Conservation (phyloP, 371 early-diverging fungal genomes). For the Amoeboradix gromovi region DNA sequence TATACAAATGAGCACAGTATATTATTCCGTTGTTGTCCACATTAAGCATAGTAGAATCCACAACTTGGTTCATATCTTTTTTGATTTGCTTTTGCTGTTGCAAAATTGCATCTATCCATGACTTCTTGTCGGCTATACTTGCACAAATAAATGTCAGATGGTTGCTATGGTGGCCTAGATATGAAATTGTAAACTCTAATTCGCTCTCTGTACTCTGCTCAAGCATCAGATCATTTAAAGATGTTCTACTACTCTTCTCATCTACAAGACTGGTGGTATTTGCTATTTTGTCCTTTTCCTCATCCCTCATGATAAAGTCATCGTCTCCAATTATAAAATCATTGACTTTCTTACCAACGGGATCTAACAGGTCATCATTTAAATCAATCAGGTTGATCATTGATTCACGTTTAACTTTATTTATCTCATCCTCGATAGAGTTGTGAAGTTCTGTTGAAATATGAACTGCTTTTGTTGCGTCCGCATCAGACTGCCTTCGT, state of each 20-base stretch:
- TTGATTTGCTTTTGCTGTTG: slow-evolving; percentile 24
- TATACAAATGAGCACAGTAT: slow-evolving; percentile 33
- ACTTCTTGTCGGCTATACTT: slow-evolving; percentile 34
- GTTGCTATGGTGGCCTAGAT: not conserved
- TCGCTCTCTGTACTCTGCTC: not conserved
- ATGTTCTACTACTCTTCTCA: not conserved
- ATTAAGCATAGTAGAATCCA: slow-evolving; percentile 12
- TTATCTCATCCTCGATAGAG: too few relatives aligned
- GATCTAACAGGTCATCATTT: too few relatives aligned
- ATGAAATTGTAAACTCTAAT: not conserved
- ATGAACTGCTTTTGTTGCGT: too few relatives aligned
- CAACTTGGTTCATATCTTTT: slow-evolving; percentile 26
- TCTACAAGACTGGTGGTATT: not conserved
- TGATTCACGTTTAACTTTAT: too few relatives aligned
- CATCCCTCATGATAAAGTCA: not conserved
- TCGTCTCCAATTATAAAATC: not conserved
- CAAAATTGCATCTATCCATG: slow-evolving; percentile 50
- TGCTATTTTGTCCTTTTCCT: not conserved
- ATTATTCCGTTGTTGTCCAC: slow-evolving; percentile 25
- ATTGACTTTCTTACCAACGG: too few relatives aligned
- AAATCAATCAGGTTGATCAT: too few relatives aligned
- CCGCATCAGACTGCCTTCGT: too few relatives aligned
- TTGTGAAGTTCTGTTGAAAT: too few relatives aligned
- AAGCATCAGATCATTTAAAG: not conserved
- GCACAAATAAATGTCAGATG: slow-evolving; percentile 29